Evolutionary conservation across 192 early-diverging fungal species (phyloP).

Genomic region (Coemansia sp.): DNA sequence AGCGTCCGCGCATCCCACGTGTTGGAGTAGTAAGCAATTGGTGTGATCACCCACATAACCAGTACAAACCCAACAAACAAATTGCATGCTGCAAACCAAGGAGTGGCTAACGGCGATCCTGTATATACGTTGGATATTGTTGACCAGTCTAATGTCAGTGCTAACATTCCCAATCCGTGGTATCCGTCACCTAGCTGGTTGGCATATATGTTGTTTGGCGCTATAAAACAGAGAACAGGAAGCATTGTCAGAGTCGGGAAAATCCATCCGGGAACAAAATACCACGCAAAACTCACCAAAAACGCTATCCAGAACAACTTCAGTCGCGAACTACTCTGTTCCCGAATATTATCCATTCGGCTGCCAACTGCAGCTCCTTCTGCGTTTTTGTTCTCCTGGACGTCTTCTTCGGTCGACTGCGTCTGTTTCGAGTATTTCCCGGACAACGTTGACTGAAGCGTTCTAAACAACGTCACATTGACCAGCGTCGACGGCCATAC

Average conservation of each 20-base stretch:
- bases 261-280: slow-evolving; percentile 64
- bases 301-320: slow-evolving; percentile 48
- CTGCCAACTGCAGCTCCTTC: not conserved
- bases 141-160: slow-evolving; percentile 75
- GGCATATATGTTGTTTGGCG: slow-evolving; percentile 31
- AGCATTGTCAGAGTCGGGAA: slow-evolving; percentile 66
- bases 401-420: not conserved
- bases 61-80: slow-evolving; percentile 65
- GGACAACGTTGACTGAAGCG: slow-evolving; percentile 64
- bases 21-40: slow-evolving; percentile 65
- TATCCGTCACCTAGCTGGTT: slow-evolving; percentile 48
- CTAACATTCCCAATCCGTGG: slow-evolving; percentile 65
- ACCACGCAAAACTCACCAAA: slow-evolving; percentile 48
- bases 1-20: slow-evolving; percentile 59
- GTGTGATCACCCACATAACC: slow-evolving; percentile 71
- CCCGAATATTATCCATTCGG: not conserved
- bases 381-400: not conserved
- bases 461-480: slow-evolving; percentile 69
- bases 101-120: slow-evolving; percentile 66
- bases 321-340: slow-evolving; percentile 12
- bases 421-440: slow-evolving; percentile 13
- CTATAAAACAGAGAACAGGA: slow-evolving; percentile 59
- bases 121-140: slow-evolving; percentile 56
- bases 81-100: slow-evolving; percentile 71
- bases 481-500: slow-evolving; percentile 82